Percentiles rank a stretch among this genome's conserved stretches.
Evolutionary conservation across 2,329 filamentous ascomycete genomes (phyloP).

Genomic region (Ophiostoma sp.): DNA sequence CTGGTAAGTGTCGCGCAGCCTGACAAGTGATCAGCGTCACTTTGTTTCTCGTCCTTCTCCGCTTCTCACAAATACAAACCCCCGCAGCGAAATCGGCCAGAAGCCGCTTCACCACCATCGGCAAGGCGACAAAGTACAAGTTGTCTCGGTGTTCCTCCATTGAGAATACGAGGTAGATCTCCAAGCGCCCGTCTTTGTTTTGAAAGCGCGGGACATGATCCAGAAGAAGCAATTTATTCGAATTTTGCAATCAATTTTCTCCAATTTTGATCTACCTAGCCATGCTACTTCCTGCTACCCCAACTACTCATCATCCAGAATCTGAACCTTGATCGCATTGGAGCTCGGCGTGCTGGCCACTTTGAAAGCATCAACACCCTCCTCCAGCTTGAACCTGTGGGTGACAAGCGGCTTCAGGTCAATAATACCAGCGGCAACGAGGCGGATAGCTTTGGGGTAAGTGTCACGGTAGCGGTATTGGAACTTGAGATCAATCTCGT

Average conservation of each 20-base stretch:
- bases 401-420: conserved; percentile 64
- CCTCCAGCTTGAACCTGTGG: conserved; percentile 62
- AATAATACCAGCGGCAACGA: conserved; percentile 58
- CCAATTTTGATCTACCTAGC: not conserved
- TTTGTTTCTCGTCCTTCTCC: not conserved
- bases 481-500: conserved; percentile 65
- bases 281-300: too few species aligned
- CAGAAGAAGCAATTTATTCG: too few species aligned
- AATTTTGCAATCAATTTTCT: too few species aligned
- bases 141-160: not conserved
- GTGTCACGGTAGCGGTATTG: conserved; percentile 71
- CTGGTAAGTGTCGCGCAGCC: not conserved
- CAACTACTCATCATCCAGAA: conserved; percentile 51
- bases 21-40: not conserved
- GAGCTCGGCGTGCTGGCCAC: conserved; percentile 52
- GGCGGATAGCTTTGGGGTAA: conserved; percentile 65
- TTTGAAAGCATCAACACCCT: conserved; percentile 59
- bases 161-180: not conserved
- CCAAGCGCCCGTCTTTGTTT: too few species aligned
- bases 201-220: too few species aligned
- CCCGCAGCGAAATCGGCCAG: not conserved
- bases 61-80: not conserved
- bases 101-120: not conserved
- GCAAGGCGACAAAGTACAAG: not conserved
- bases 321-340: conserved; percentile 61